Evolutionary conservation across 352 stramenopile species (phyloP), one percentile per base, ranked within the genome.

Genomic region (Pythium folliculosum): DNA sequence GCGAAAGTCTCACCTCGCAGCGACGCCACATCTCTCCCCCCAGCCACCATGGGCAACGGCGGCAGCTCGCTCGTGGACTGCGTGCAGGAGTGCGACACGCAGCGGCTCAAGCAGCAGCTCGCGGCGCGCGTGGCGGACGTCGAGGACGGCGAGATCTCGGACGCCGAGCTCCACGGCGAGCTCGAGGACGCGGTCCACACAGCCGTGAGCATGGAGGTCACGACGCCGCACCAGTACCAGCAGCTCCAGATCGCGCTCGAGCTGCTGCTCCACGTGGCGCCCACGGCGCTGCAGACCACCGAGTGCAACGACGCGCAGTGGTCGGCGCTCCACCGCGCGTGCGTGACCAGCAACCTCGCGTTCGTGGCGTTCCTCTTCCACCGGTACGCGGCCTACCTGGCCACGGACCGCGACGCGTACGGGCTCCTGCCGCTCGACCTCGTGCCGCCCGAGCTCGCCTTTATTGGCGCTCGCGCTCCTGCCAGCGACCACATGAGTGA

Each of bases 231-330:
- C 32, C 76, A 88, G 45, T 76, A 86, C 50, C 81, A 90, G 68
- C 81, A 88, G 62, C 59, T 80, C 23, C 79, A 84, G 68, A 90
- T 90, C 54, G 79, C 81, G 12, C 59, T 90, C 19, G 81, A 90
- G 52, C 58, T 90, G 13, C 60, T 90, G 23, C 38, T 90, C n/a
- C 76, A 81, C 13, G 64, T 69, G 6, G 47, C 55, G 16, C 67
- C 67, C 0, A 58, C 52, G 0, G 67, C 56, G 38, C 23, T 73
- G 19, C 60, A 66, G 48, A 63, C 60, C 3, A 59, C 49, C 21
- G 43, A 58, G 50, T 69, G 56, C 44, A 88, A 86, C 64, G 49
- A 72, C 19, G 65, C 59, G 25, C 63, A 64, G 30, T 90, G 81
- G 81, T 84, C 79, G 38, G 76, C 74, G 3, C 72, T 80, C 14